Evolutionary conservation across 2,329 filamentous ascomycete genomes (phyloP).

Genomic region (Alternaria metachromatica): DNA sequence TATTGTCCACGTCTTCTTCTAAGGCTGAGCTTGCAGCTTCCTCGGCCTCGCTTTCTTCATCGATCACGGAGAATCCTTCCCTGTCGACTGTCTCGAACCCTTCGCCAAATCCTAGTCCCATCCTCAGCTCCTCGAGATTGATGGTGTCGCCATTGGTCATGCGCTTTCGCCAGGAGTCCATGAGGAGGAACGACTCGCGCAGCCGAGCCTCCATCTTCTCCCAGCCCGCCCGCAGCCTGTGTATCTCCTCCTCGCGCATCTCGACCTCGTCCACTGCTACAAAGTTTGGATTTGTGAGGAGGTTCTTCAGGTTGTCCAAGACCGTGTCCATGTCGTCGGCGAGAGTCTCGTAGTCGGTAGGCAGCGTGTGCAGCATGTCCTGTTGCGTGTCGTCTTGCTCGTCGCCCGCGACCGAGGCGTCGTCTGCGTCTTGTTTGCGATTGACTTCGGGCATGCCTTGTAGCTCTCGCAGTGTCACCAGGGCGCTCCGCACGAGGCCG

Average conservation of each 20-base stretch:
- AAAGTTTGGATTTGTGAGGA: conserved; percentile 95
- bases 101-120: conserved; percentile 67
- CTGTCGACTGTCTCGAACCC: conserved; percentile 43
- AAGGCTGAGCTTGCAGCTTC: conserved; percentile 39
- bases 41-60: conserved; percentile 29
- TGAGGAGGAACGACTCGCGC: conserved; percentile 87
- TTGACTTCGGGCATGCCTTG: conserved; percentile 59
- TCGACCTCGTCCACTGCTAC: conserved; percentile 95
- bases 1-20: conserved; percentile 37
- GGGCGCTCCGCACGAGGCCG: conserved; percentile 72
- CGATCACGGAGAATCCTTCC: conserved; percentile 38
- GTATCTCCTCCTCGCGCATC: conserved; percentile 89
- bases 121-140: conserved; percentile 65
- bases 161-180: conserved; percentile 88
- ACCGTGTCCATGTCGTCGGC: conserved; percentile 76
- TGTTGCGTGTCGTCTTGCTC: conserved; percentile 41
- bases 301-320: conserved; percentile 78
- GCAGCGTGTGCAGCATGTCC: conserved; percentile 54
- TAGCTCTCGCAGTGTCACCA: conserved; percentile 71
- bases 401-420: conserved; percentile 35
- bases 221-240: conserved; percentile 81
- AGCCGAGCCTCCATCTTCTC: conserved; percentile 92
- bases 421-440: conserved; percentile 32
- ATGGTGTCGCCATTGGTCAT: conserved; percentile 75
- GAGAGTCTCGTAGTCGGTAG: conserved; percentile 71